Evolutionary conservation across 163 green algal species (phyloP).

Genomic region (Scenedesmus sp.): DNA sequence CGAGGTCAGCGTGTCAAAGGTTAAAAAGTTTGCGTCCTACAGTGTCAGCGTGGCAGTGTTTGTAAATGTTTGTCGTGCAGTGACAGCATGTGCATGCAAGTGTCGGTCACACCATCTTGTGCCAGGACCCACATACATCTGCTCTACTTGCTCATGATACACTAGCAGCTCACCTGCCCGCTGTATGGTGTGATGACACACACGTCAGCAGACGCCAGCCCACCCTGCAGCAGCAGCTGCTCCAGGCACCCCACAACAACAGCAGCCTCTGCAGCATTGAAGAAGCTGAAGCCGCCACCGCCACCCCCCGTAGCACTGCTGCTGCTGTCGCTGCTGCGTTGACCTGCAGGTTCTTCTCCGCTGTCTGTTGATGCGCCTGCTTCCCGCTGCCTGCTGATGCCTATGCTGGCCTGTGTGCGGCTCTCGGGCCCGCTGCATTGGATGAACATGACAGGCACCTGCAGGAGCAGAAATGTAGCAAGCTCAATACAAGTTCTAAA

Average conservation of each 20-base stretch:
- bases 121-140: too few species aligned
- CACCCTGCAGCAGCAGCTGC: slow-evolving; percentile 58
- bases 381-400: slow-evolving; percentile 8
- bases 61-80: too few species aligned
- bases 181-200: slow-evolving; percentile 95
- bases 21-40: neutral
- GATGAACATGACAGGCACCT: slow-evolving; percentile 49
- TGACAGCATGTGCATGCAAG: too few species aligned
- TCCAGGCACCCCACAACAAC: slow-evolving; percentile 67
- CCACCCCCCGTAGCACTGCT: slow-evolving; percentile 45
- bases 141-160: neutral
- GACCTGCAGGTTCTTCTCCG: neutral
- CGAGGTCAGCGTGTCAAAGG: neutral
- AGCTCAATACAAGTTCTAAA: too few species aligned
- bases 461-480: neutral
- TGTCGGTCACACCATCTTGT: too few species aligned
- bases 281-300: slow-evolving; percentile 66
- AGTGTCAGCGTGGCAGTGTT: too few species aligned
- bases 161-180: slow-evolving; percentile 73
- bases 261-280: slow-evolving; percentile 58
- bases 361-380: too few species aligned
- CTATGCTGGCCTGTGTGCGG: slow-evolving; percentile 41
- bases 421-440: slow-evolving; percentile 33
- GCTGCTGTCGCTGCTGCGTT: neutral
- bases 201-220: slow-evolving; percentile 72